These are phyloP conservation scores for Agaricus bisporus DNA, from an alignment of 768 basidiomycete genomes.

Conservation along the genomic window DNA sequence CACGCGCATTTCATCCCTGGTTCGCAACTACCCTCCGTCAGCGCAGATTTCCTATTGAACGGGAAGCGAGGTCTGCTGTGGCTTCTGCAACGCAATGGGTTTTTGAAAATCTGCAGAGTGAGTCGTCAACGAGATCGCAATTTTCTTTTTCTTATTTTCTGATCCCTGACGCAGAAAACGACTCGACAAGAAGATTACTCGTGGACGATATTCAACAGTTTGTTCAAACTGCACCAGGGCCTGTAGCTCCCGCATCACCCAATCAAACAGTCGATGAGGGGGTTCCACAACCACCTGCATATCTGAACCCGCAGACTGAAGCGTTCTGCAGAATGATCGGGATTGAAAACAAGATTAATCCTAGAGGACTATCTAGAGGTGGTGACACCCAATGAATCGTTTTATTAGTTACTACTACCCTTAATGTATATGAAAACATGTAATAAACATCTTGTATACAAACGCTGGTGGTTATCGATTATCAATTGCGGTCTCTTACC, in stretches of 20 bases:
- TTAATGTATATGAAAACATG: no score
- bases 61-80: conserved; percentile 47
- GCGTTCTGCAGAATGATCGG: conserved; percentile 78
- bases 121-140: neutral
- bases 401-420: no score
- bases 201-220: conserved; percentile 64
- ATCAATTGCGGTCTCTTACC: no score
- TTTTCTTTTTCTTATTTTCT: neutral
- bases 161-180: conserved; percentile 12
- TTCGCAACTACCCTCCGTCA: conserved; percentile 52
- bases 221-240: conserved; percentile 56
- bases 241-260: conserved; percentile 12
- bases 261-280: conserved; percentile 12
- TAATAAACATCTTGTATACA: no score
- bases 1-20: conserved; percentile 77
- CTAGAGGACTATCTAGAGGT: neutral
- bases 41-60: conserved; percentile 52
- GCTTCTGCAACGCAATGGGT: conserved; percentile 65
- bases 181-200: conserved; percentile 18
- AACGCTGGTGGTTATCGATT: no score
- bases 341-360: conserved; percentile 62
- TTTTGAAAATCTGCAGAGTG: conserved; percentile 38
- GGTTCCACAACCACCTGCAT: conserved; percentile 43
- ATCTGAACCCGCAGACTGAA: conserved; percentile 85
- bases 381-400: no score